These are phyloP conservation scores for Lodderomyces pseudojiufengensis DNA, from an alignment of 1,139 yeast genomes.

Conservation along the genomic window DNA sequence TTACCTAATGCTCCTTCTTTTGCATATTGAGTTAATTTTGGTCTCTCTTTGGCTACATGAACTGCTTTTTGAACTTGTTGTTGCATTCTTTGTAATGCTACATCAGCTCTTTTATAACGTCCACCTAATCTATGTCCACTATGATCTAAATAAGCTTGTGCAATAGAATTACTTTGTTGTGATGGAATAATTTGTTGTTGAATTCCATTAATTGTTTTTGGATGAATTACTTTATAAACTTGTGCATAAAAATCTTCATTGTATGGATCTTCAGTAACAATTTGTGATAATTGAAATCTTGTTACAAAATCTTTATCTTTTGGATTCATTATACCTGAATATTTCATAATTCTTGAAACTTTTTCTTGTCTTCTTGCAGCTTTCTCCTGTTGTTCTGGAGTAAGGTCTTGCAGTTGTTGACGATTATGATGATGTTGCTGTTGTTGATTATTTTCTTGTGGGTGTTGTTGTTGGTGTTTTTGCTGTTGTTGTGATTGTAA, in stretches of 20 bases:
- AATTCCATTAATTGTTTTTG: conserved; percentile 45
- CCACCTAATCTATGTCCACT: conserved; percentile 91
- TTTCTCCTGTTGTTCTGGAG: conserved; percentile 50
- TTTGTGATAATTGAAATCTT: conserved; percentile 89
- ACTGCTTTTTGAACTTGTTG: conserved; percentile 97
- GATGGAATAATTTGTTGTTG: conserved; percentile 29
- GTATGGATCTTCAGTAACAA: conserved; percentile 95
- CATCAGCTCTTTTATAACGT: conserved; percentile 84
- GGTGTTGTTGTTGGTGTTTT: conserved; percentile 14
- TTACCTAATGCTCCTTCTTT: conserved; percentile 92
- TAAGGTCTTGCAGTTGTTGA: conserved; percentile 28
- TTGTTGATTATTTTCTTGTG: conserved; percentile 13
- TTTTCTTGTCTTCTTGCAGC: conserved; percentile 72
- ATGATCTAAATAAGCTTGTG: conserved; percentile 92
- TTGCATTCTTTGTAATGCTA: conserved; percentile 96
- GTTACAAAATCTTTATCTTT: conserved; percentile 95
- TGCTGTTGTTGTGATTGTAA: conserved; percentile 14
- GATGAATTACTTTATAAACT: conserved; percentile 82
- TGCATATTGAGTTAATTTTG: conserved; percentile 66
- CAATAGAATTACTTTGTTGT: conserved; percentile 60
- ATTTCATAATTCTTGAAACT: conserved; percentile 72
- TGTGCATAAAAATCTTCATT: conserved; percentile 96
- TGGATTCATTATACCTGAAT: conserved; percentile 94
- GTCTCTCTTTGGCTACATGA: conserved; percentile 88
- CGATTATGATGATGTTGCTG: conserved; percentile 15